Evolutionary conservation across 78 protist genomes (phyloP), one percentile per base, ranked within the genome.

Genomic region (Dictyostelium discoideum): DNA sequence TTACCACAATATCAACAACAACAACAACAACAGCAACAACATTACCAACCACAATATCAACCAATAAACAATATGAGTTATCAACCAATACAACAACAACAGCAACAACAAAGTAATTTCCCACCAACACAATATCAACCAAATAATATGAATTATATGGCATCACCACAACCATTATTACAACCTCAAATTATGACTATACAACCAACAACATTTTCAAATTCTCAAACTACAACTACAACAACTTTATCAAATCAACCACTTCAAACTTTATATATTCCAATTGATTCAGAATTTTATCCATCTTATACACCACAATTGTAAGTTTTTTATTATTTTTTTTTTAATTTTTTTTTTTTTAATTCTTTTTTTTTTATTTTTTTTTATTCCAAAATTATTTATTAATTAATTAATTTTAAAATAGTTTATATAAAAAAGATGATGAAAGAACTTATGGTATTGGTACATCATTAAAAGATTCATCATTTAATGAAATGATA

Each of bases 291-390:
- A 4, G 95, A 90, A 48, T 42, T 72, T 11, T 72, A 37, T 20
- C 95, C 95, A 90, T 29, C 54, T 37, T 90, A 72, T 8, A 46
- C 84, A 50, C 88, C 87, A 29, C 83, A 67, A 29, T 72, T 22
- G 88, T 80, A 88, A 22, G 94, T 88, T 39, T 54, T 29, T 40
- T 20, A n/a, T n/a, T n/a, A n/a, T 73, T 13, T 73, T 29, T 29
- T 73, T 32, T 8, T 73, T 73, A n/a, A n/a, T n/a, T n/a, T n/a
- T n/a, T n/a, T n/a, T n/a, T n/a, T n/a, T n/a, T n/a, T n/a, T n/a
- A n/a, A n/a, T n/a, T n/a, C n/a, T n/a, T 88, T 39, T 54, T 29
- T 40, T 20, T n/a, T n/a, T n/a, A n/a, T 73, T 13, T 73, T 29
- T 29, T 73, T 32, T 8, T 73, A n/a, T n/a, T n/a, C n/a, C n/a